Evolutionary conservation across 2,329 filamentous ascomycete genomes (phyloP), one percentile per base, ranked within the genome.

Genomic region (Pezicula rhizophila): DNA sequence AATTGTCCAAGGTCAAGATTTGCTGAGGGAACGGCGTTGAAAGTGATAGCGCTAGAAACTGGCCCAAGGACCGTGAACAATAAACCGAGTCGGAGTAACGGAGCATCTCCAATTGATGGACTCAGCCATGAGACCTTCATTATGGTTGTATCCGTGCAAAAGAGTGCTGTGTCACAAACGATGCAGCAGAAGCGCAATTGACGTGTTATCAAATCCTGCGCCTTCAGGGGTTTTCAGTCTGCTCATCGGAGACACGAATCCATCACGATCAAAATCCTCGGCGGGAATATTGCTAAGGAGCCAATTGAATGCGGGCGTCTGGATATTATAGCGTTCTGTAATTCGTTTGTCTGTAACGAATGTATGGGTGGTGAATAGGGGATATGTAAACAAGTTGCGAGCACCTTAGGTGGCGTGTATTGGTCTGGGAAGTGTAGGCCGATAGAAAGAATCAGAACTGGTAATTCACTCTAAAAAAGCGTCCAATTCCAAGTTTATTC

Each of bases 1-100:
- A 99, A 74, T 49, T 82, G 73, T 25, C 78, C 79, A 51, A 96
- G 77, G 64, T 95, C 87, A 64, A 99, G 79, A 61, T 91, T 83
- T 49, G 87, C 74, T 12, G 80, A 72, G 3, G 88, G 81, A 35
- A 81, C 76, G 12, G 79, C 66, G 41, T 73, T 78, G 66, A 88
- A 85, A 26, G 71, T 75, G 52, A 83, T 68, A 35, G 79, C 79
- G 20, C 68, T 63, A 40, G 73, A 68, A 41, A 76, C 51, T 8
- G 69, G 68, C 31, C 68, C 60, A 17, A 71, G 66, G 28, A 47
- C 57, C 39, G 50, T 48, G 20, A 59, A 75, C 50, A 45, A 67
- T 65, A 58, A 68, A 58, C 51, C 78, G 54, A 45, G 68, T 63
- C 49, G 75, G 55, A 23, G 53, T 75, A 55, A 59, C 52, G 41